Evolutionary conservation across 345 rosid genomes (phyloP).

Genomic region (Schrenkiella parvula): DNA sequence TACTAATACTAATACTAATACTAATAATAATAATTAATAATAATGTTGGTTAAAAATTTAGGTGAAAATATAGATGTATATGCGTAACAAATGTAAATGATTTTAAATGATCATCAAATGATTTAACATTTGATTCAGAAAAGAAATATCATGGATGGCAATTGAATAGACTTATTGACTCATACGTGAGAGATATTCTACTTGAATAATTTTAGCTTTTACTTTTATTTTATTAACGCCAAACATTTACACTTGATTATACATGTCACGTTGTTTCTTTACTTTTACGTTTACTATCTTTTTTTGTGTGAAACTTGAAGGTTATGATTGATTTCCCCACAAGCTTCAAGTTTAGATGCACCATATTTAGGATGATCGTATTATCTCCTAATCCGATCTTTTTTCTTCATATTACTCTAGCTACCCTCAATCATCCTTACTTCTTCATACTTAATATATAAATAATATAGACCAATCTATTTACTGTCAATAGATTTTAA

Average conservation of each 20-base stretch:
- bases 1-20: no score
- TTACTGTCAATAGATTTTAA: no score
- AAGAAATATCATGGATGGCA: slow-evolving; percentile 8
- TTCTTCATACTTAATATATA: no score
- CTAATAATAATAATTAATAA: no score
- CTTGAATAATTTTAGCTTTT: neutral
- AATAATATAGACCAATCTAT: no score
- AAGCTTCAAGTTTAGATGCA: neutral
- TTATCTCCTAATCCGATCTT: neutral
- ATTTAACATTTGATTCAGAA: slow-evolving; percentile 21
- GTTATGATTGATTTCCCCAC: neutral
- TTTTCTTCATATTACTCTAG: neutral
- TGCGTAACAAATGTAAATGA: neutral
- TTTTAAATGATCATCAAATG: slow-evolving; percentile 21
- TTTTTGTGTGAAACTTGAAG: no score
- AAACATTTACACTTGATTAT: neutral
- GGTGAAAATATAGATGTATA: neutral
- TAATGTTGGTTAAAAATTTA: neutral
- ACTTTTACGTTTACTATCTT: no score
- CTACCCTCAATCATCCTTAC: no score
- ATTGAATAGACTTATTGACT: slow-evolving; percentile 28
- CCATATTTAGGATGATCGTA: neutral
- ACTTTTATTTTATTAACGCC: neutral
- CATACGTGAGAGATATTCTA: neutral
- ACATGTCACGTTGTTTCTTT: neutral